These are phyloP conservation scores for Fusarium sp. DNA, from an alignment of 2,329 filamentous ascomycete genomes.

Conservation along the genomic window DNA sequence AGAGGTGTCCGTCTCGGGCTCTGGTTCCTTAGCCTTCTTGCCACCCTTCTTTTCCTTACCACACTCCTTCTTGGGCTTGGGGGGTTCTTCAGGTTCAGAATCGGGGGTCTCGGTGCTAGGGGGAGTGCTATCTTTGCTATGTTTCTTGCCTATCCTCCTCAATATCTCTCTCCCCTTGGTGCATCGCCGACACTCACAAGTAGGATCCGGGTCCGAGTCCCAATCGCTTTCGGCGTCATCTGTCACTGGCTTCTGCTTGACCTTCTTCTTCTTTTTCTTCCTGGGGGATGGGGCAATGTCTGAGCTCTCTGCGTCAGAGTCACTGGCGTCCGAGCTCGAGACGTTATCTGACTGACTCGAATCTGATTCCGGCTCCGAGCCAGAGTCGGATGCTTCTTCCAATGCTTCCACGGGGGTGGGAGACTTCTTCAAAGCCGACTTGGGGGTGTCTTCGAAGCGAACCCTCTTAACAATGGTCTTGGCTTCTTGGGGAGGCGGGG, in stretches of 20 bases:
- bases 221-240: constrained; percentile 42
- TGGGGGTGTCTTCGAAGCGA: constrained; percentile 52
- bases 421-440: constrained; percentile 41
- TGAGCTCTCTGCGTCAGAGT: constrained; percentile 34
- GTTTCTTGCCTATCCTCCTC: constrained; percentile 38
- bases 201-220: constrained; percentile 51
- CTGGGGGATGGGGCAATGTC: constrained; percentile 15
- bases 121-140: constrained; percentile 11
- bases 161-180: constrained; percentile 36
- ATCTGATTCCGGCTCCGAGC: constrained; percentile 33
- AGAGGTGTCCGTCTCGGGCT: constrained; percentile 42
- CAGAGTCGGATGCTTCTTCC: constrained; percentile 37
- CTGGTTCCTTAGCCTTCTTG: constrained; percentile 37
- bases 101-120: constrained; percentile 27
- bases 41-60: constrained; percentile 33
- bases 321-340: constrained; percentile 25
- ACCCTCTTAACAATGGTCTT: constrained; percentile 54
- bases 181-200: constrained; percentile 45
- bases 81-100: constrained; percentile 35
- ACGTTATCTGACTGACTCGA: constrained; percentile 37
- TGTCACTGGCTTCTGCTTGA: constrained; percentile 9
- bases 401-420: constrained; percentile 30
- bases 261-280: constrained; percentile 37
- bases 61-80: constrained; percentile 29
- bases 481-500: background rate